Base-by-base conservation (phyloP, 768 basidiomycete genomes). In the Coprinellus micaceus region DNA sequence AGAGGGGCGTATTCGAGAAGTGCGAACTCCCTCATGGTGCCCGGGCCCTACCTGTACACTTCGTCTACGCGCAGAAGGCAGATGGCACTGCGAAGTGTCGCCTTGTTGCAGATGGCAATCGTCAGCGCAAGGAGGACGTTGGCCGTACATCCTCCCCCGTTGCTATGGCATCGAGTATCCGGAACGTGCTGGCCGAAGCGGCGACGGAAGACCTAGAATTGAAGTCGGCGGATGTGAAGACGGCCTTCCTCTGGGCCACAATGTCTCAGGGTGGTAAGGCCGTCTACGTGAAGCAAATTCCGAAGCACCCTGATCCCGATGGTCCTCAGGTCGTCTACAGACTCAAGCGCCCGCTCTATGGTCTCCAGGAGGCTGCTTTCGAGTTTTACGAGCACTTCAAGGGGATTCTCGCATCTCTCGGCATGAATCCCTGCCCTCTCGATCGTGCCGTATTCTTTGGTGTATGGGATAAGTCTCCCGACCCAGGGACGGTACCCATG, bases 41-140 rank as follows among this genome's bases (percentile, higher is more conserved):
- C 0, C 68, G 65, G 22, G 58, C 69, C 0, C 69, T 79, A 17
- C 66, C 65, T 0, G 58, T 65, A 9, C 52, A 56, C 4, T 77
- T 75, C 75, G 72, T 73, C 1, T 75, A 65, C 54, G 64, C 61
- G 1, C 59, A 67, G 52, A 82, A 82, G 63, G 61, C 57, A 29
- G 64, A 79, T 57, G 53, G 66, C 1, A 57, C 72, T 30, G 77
- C 76, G 4, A 59, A 60, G 0, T 69, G 67, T 2, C 57, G 67
- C 0, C 22, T 71, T 0, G 70, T 70, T 11, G 66, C 64, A 0
- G 56, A 63, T 33, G 69, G 69, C 2, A 67, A 61, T 41, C 57
- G 51, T 2, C 72, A 73, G 28, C 53, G 62, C 0, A 66, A 67
- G 0, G 74, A 73, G 10, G 71, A 78, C 39, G 77, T 63, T 60